These are phyloP conservation scores for Phlegmacium glaucopus DNA, from an alignment of 768 basidiomycete genomes.

Conservation along the genomic window DNA sequence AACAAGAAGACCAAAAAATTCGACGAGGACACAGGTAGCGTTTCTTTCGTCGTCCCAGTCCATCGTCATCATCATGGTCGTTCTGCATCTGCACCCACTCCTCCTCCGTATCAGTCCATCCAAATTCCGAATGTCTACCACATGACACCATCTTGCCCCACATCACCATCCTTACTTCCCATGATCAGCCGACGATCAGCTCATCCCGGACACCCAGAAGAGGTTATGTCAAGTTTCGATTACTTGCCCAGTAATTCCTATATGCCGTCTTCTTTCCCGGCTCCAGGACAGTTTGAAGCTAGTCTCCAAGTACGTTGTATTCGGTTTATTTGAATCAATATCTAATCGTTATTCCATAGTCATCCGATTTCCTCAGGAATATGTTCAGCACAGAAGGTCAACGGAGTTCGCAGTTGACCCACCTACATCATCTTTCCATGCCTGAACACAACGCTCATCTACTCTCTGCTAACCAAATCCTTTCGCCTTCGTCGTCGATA, in stretches of 20 bases:
- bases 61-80: slow-evolving; percentile 29
- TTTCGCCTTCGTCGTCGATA: slow-evolving; percentile 49
- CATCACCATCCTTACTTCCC: slow-evolving; percentile 54
- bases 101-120: slow-evolving; percentile 65
- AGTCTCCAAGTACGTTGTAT: slow-evolving; percentile 37
- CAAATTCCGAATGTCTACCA: slow-evolving; percentile 62
- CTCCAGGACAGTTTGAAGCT: slow-evolving; percentile 41
- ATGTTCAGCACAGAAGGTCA: slow-evolving; percentile 38
- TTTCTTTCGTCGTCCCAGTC: slow-evolving; percentile 40
- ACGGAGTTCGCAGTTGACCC: slow-evolving; percentile 14
- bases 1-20: slow-evolving; percentile 35
- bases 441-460: slow-evolving; percentile 32
- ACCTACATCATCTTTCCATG: slow-evolving; percentile 43
- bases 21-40: slow-evolving; percentile 34
- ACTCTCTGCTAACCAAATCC: slow-evolving; percentile 41
- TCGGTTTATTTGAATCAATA: slow-evolving; percentile 5
- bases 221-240: slow-evolving; percentile 47
- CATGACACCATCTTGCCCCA: slow-evolving; percentile 54
- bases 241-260: slow-evolving; percentile 47
- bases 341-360: slow-evolving; percentile 27
- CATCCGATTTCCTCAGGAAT: slow-evolving; percentile 46
- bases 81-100: slow-evolving; percentile 59
- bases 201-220: slow-evolving; percentile 45
- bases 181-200: slow-evolving; percentile 63
- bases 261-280: slow-evolving; percentile 36